phyloP scores from a whole-genome alignment of 2,329 filamentous ascomycete genomes.

The Cadophora sp. region DNA sequence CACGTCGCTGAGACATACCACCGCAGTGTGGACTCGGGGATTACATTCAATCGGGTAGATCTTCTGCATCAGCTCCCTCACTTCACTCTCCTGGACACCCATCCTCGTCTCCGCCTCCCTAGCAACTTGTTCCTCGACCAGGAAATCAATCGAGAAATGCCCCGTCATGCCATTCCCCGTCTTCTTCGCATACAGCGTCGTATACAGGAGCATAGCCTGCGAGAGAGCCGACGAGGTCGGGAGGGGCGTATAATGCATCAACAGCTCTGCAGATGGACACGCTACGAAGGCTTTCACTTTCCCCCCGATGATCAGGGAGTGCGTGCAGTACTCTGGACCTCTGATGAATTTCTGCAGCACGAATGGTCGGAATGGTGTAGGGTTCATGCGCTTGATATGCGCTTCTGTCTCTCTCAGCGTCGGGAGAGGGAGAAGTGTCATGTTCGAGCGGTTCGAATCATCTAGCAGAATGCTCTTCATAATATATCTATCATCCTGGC shows the following conservation, averaged over 20 bases:
- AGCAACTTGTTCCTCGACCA: slow-evolving; percentile 57
- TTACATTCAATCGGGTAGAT: slow-evolving; percentile 77
- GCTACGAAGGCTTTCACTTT: slow-evolving; percentile 70
- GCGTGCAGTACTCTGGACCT: slow-evolving; percentile 73
- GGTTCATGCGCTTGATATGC: slow-evolving; percentile 58
- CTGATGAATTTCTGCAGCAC: slow-evolving; percentile 72
- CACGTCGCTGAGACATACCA: slow-evolving; percentile 62
- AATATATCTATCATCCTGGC: slow-evolving; percentile 58
- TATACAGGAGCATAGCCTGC: slow-evolving; percentile 69
- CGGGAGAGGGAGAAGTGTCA: slow-evolving; percentile 68
- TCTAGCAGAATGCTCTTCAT: slow-evolving; percentile 71
- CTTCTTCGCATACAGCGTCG: slow-evolving; percentile 59
- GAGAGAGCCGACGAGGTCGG: slow-evolving; percentile 60
- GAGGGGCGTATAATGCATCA: slow-evolving; percentile 71
- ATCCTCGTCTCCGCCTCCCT: slow-evolving; percentile 22
- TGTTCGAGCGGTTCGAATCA: slow-evolving; percentile 63
- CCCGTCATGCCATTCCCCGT: slow-evolving; percentile 64
- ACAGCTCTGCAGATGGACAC: slow-evolving; percentile 66
- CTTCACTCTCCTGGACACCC: slow-evolving; percentile 21
- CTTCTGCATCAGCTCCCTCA: slow-evolving; percentile 44
- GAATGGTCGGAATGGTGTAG: slow-evolving; percentile 56
- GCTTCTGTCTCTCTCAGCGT: slow-evolving; percentile 59
- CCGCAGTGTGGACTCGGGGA: slow-evolving; percentile 71
- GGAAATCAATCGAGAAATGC: slow-evolving; percentile 75
- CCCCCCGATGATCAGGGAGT: slow-evolving; percentile 71